phyloP scores from a whole-genome alignment of 2,329 filamentous ascomycete species.

The Fusarium sp. region DNA sequence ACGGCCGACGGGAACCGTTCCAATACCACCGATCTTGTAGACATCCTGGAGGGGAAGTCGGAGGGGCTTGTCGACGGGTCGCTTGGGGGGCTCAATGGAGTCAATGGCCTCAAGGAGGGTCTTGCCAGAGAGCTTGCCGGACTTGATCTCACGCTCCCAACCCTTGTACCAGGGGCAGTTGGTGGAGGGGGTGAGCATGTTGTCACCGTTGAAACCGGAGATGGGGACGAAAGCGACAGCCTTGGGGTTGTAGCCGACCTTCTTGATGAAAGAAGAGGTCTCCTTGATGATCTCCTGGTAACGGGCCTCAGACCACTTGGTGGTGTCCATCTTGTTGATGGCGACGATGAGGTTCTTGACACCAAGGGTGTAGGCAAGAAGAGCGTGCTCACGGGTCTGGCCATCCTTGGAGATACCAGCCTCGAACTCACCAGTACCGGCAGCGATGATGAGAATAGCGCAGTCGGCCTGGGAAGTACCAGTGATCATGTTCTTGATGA shows the following conservation, averaged over 20 bases:
- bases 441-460: constrained; percentile 99
- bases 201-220: constrained; percentile 99
- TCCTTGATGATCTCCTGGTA: constrained; percentile 99
- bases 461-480: constrained; percentile 99
- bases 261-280: constrained; percentile 99
- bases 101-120: constrained; percentile 99
- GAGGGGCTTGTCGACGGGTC: constrained; percentile 99
- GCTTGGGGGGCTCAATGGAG: constrained; percentile 90
- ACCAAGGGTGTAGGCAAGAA: constrained; percentile 99
- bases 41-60: constrained; percentile 99
- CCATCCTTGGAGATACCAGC: constrained; percentile 99
- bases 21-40: constrained; percentile 99
- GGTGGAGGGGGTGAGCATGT: constrained; percentile 92
- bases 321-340: constrained; percentile 99
- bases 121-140: constrained; percentile 91
- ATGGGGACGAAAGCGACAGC: constrained; percentile 98
- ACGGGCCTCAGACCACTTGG: constrained; percentile 97
- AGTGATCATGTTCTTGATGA: constrained; percentile 99
- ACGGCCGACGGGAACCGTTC: constrained; percentile 99
- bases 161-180: constrained; percentile 99
- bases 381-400: constrained; percentile 99
- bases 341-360: constrained; percentile 99
- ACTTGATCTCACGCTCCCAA: constrained; percentile 96
- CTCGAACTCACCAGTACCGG: constrained; percentile 99
- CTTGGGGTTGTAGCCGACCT: constrained; percentile 99